phyloP scores from a whole-genome alignment of 164 flowering plant species.

The Vitis riparia region DNA sequence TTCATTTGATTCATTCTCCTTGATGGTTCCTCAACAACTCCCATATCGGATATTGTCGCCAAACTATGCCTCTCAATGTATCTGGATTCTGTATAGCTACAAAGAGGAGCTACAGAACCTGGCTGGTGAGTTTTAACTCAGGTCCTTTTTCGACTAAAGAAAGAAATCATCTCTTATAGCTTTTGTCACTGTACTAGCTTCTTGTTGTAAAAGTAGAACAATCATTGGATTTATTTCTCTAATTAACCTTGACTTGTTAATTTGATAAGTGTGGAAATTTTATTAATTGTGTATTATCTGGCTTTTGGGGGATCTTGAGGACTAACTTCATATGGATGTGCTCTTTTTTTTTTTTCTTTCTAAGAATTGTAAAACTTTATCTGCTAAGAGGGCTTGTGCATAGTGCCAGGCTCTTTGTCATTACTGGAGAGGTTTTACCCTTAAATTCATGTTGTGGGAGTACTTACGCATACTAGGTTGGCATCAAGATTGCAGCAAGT shows the following conservation, averaged over 20 bases:
- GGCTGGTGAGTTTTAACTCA: neutral
- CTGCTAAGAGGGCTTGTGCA: no score
- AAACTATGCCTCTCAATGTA: neutral
- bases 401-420: no score
- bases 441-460: no score
- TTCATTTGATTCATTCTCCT: neutral
- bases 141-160: neutral
- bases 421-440: no score
- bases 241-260: neutral
- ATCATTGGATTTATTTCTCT: slow-evolving; percentile 14
- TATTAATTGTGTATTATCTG: neutral
- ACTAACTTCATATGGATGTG: no score
- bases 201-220: neutral
- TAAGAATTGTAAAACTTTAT: no score
- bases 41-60: neutral
- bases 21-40: neutral
- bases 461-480: no score
- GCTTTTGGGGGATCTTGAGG: neutral
- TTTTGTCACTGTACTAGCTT: neutral
- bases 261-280: neutral
- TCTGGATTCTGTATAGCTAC: neutral
- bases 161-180: neutral
- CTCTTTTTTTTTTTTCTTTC: no score
- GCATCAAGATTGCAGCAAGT: no score
- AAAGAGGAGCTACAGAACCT: neutral